Evolutionary conservation across 345 rosid genomes (phyloP).

Genomic region (Hibiscus trionum): DNA sequence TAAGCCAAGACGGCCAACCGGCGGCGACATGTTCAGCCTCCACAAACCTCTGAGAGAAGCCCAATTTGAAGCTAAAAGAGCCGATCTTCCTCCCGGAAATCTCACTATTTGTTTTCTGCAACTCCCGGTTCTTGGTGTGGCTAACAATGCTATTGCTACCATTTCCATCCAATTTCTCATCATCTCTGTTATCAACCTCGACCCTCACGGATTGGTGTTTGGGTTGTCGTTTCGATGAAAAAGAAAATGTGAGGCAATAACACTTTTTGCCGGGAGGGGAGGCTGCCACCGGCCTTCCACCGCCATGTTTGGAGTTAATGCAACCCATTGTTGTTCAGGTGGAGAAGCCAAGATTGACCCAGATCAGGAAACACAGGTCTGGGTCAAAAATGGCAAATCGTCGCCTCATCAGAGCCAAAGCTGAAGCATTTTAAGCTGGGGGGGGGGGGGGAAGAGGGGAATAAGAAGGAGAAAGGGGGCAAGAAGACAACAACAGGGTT

Average conservation of each 20-base stretch:
- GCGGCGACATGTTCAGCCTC: slow-evolving; percentile 61
- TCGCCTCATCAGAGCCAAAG: slow-evolving; percentile 32
- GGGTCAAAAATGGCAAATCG: slow-evolving; percentile 28
- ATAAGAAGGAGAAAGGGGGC: not conserved
- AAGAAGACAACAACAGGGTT: not conserved
- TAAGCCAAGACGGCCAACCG: slow-evolving; percentile 84
- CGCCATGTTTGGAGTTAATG: slow-evolving; percentile 50
- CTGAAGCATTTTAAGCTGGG: not conserved
- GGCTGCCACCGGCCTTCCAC: slow-evolving; percentile 19
- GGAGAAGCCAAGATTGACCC: slow-evolving; percentile 40
- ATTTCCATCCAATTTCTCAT: slow-evolving; percentile 22
- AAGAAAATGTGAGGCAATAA: slow-evolving; percentile 10
- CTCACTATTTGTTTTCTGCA: slow-evolving; percentile 27
- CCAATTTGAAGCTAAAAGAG: slow-evolving; percentile 30
- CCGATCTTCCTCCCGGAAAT: slow-evolving; percentile 21
- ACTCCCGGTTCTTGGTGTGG: slow-evolving; percentile 18
- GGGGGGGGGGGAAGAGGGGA: not conserved
- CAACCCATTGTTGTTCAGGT: slow-evolving; percentile 52
- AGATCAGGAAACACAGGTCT: slow-evolving; percentile 24
- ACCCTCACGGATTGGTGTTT: slow-evolving; percentile 23
- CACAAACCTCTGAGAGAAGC: slow-evolving; percentile 32
- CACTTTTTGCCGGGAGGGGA: slow-evolving; percentile 27
- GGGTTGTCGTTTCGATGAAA: slow-evolving; percentile 24
- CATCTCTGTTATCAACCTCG: slow-evolving; percentile 17
- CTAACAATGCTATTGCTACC: slow-evolving; percentile 8